A percentile compares a stretch with the other conserved stretches of the same genome.
Conservation (phyloP, 371 early-diverging fungal species). For the Capillidium rhysosporum region DNA sequence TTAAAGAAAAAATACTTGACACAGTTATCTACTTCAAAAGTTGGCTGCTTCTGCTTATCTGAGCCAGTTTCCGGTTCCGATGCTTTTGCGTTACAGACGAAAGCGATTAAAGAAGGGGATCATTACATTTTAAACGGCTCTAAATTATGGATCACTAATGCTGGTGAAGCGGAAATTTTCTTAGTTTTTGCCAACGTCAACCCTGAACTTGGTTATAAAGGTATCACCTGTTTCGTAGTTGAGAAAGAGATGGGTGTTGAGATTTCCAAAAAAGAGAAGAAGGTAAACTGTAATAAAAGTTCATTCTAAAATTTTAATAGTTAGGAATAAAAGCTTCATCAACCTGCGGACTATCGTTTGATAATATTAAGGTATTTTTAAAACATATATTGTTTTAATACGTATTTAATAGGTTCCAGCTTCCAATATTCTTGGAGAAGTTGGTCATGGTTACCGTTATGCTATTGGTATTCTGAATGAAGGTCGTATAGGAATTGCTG, state of each 20-base stretch:
- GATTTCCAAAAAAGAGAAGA: slow-evolving; percentile 91
- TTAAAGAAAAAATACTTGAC: slow-evolving; percentile 72
- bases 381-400: not conserved
- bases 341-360: slow-evolving; percentile 86
- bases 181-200: slow-evolving; percentile 95
- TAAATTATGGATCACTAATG: slow-evolving; percentile 90
- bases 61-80: slow-evolving; percentile 89
- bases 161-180: slow-evolving; percentile 82
- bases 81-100: slow-evolving; percentile 89
- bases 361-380: slow-evolving; percentile 41
- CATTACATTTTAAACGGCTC: slow-evolving; percentile 78
- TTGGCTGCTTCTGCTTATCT: slow-evolving; percentile 90
- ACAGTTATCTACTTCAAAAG: slow-evolving; percentile 52
- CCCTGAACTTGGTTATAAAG: slow-evolving; percentile 88
- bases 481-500: slow-evolving; percentile 95
- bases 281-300: slow-evolving; percentile 21
- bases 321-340: slow-evolving; percentile 93
- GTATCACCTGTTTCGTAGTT: slow-evolving; percentile 94
- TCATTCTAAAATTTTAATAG: slow-evolving; percentile 13
- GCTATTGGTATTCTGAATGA: slow-evolving; percentile 96
- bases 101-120: slow-evolving; percentile 75
- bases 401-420: slow-evolving; percentile 44
- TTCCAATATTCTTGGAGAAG: slow-evolving; percentile 73
- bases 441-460: slow-evolving; percentile 95
- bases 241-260: slow-evolving; percentile 88